These are phyloP conservation scores for Pythium sp. DNA, from an alignment of 352 stramenopile species.

Conservation along the genomic window DNA sequence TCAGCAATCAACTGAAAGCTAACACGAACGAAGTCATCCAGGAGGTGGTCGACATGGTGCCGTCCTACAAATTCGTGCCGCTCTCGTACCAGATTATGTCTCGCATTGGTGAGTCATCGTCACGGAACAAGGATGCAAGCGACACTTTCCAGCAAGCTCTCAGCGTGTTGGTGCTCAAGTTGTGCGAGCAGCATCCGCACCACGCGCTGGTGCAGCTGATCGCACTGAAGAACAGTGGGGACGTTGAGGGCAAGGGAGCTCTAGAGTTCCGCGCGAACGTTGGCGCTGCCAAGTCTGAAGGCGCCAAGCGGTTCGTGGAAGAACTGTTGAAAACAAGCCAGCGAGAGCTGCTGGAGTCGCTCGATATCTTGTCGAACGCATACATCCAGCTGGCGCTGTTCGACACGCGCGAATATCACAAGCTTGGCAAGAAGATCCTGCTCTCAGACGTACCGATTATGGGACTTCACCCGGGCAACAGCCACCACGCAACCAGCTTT, in stretches of 20 bases:
- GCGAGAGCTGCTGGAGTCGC: slow-evolving; percentile 62
- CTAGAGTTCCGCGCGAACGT: slow-evolving; percentile 78
- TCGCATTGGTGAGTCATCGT: slow-evolving; percentile 70
- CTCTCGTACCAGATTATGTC: slow-evolving; percentile 98
- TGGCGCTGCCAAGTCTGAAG: slow-evolving; percentile 72
- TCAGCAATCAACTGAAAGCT: slow-evolving; percentile 81
- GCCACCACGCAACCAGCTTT: slow-evolving; percentile 34
- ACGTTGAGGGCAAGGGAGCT: slow-evolving; percentile 82
- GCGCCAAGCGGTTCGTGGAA: slow-evolving; percentile 55
- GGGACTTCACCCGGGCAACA: slow-evolving; percentile 24
- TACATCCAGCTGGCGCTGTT: slow-evolving; percentile 84
- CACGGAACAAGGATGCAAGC: neutral
- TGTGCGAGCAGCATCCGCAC: slow-evolving; percentile 95
- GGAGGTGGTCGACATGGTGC: slow-evolving; percentile 78
- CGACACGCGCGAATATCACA: slow-evolving; percentile 75
- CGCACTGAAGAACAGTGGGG: slow-evolving; percentile 92
- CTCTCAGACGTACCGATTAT: slow-evolving; percentile 58
- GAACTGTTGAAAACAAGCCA: slow-evolving; percentile 54
- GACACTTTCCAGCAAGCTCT: slow-evolving; percentile 85
- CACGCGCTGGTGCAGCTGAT: slow-evolving; percentile 96
- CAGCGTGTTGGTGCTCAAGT: slow-evolving; percentile 85
- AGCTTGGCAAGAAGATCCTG: slow-evolving; percentile 67
- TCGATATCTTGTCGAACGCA: slow-evolving; percentile 67
- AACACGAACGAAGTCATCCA: slow-evolving; percentile 85
- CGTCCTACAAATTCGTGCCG: slow-evolving; percentile 96